Conservation (phyloP, 2,329 filamentous ascomycete species). For the Periconia sp. region DNA sequence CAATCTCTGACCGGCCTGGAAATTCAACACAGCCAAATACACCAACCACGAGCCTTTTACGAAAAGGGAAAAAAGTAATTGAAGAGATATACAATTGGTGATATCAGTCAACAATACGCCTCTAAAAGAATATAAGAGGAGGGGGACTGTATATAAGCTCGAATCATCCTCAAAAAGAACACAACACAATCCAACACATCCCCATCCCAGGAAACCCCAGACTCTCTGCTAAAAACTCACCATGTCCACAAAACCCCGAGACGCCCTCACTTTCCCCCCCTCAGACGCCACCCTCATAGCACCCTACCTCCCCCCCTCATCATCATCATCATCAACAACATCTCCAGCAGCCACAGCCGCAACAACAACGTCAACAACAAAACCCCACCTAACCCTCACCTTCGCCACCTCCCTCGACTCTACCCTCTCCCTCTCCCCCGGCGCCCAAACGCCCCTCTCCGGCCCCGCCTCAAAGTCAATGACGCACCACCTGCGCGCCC, state of each 20-base stretch:
- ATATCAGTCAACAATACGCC: too few relatives aligned
- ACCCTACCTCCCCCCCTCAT: slow-evolving; percentile 59
- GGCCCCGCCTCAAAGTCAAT: slow-evolving; percentile 85
- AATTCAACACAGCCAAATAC: too few relatives aligned
- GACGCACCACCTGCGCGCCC: slow-evolving; percentile 87
- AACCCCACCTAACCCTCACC: slow-evolving; percentile 69
- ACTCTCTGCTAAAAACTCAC: not conserved
- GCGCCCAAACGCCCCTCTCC: slow-evolving; percentile 81
- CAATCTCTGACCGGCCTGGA: too few relatives aligned
- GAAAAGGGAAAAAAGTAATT: too few relatives aligned
- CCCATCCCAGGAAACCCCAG: too few relatives aligned
- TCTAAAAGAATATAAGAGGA: too few relatives aligned
- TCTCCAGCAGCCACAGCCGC: slow-evolving; percentile 1
- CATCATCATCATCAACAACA: too few relatives aligned
- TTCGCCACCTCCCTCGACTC: slow-evolving; percentile 92
- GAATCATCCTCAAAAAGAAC: too few relatives aligned
- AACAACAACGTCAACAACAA: not conserved
- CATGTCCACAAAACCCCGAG: slow-evolving; percentile 22
- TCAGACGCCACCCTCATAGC: slow-evolving; percentile 55
- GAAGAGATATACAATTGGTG: too few relatives aligned
- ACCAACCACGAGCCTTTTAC: too few relatives aligned
- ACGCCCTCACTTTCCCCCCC: slow-evolving; percentile 48
- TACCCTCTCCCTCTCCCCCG: slow-evolving; percentile 75
- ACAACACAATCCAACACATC: not conserved
- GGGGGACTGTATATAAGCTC: too few relatives aligned